A percentile compares a stretch with the other conserved stretches of the same genome.
phyloP scores from a whole-genome alignment of 352 stramenopile species.

The Globisporangium solare region DNA sequence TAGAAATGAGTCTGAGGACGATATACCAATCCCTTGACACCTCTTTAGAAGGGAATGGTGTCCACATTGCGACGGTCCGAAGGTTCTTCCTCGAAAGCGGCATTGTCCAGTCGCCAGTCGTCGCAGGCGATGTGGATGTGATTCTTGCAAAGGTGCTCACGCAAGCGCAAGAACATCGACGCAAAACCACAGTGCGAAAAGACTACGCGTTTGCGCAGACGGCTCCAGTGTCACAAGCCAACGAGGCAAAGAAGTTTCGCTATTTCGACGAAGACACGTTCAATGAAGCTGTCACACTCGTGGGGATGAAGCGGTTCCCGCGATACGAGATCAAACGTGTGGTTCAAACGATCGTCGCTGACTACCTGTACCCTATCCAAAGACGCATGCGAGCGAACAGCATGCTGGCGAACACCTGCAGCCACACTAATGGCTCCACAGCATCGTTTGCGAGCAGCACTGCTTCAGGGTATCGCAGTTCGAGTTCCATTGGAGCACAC shows the following conservation, averaged over 20 bases:
- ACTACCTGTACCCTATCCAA: slow-evolving; percentile 48
- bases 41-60: slow-evolving; percentile 37
- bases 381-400: slow-evolving; percentile 15
- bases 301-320: slow-evolving; percentile 58
- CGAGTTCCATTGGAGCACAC: not conserved
- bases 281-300: slow-evolving; percentile 64
- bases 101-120: slow-evolving; percentile 46
- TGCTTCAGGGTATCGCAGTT: slow-evolving; percentile 3
- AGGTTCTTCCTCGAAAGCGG: slow-evolving; percentile 63
- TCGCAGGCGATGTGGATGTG: slow-evolving; percentile 58
- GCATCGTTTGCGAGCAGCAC: not conserved
- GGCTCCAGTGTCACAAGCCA: slow-evolving; percentile 10
- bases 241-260: slow-evolving; percentile 39
- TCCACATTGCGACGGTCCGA: slow-evolving; percentile 63
- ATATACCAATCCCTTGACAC: slow-evolving; percentile 51
- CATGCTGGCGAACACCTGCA: slow-evolving; percentile 4
- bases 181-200: slow-evolving; percentile 44
- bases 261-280: slow-evolving; percentile 71
- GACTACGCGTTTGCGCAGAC: slow-evolving; percentile 38
- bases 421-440: not conserved
- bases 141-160: slow-evolving; percentile 60
- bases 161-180: slow-evolving; percentile 47
- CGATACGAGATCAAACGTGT: slow-evolving; percentile 45
- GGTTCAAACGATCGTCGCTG: slow-evolving; percentile 45
- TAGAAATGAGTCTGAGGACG: slow-evolving; percentile 28